Evolutionary conservation across 345 rosid species (phyloP), one percentile per base, ranked within the genome.

Genomic region (Eucalyptus cloeziana): DNA sequence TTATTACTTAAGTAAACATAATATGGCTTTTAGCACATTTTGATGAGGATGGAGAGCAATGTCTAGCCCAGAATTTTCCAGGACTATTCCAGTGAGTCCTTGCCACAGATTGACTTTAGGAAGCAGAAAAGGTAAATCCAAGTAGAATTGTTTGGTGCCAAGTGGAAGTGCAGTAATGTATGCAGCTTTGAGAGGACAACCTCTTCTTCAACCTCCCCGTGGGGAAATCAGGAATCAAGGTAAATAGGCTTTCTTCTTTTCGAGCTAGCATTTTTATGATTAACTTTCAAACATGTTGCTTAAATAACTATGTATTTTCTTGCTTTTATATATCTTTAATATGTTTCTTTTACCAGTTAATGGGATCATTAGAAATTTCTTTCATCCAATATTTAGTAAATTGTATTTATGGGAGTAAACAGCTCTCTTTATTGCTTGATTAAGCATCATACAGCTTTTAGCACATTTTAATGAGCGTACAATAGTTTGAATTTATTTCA

Each of bases 41-140:
- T 87, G 87, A 89, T 88, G 87, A 89, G 87, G 87, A 86, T 86
- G 87, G 88, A 90, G 91, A 88, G 90, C 91, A 86, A 88, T 90
- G 87, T 88, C 88, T 86, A 86, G 89, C 88, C 90, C 86, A 62
- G 87, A 88, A 90, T 90, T 88, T 88, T 44, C 49, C 88, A 47
- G 80, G 79, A 90, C 87, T 69, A 90, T 88, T 87, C 86, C 86
- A 64, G 27, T 87, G 86, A 69, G 89, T 31, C 83, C 83, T 40
- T 76, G 47, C 24, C n/a, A 44, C 44, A 86, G 83, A 71, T 71
- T 7, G 5, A 37, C 83, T 71, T 71, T 37, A 71, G 83, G 83
- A 76, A 76, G 83, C 83, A 76, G 45, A 37, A 76, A 76, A 76
- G 83, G 45, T 37, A 76, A 76, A 40, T 76, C 83, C 27, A 76